These are phyloP conservation scores for Sugiyamaella pinicola DNA, from an alignment of 1,139 yeast species.

Conservation along the genomic window DNA sequence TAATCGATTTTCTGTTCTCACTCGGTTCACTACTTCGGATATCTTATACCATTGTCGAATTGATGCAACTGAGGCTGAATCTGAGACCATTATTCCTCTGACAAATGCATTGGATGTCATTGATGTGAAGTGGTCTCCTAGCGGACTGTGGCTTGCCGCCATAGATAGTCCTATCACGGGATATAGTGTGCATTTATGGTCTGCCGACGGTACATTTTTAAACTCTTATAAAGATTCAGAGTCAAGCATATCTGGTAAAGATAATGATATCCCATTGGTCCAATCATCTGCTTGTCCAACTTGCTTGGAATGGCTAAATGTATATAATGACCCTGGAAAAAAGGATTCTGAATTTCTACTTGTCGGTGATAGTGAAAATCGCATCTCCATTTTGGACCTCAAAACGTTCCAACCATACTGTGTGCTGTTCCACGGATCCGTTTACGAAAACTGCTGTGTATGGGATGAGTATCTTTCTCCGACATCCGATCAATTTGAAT, in stretches of 20 bases:
- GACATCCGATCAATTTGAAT: constrained; percentile 12
- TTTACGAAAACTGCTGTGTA: constrained; percentile 28
- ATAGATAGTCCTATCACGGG: constrained; percentile 35
- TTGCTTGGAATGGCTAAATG: constrained; percentile 25
- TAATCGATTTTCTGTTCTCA: constrained; percentile 24
- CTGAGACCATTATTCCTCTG: constrained; percentile 19
- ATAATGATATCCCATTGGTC: constrained; percentile 20
- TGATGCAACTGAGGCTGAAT: constrained; percentile 9
- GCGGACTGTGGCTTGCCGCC: constrained; percentile 34
- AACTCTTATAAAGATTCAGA: constrained; percentile 28
- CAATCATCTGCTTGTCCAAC: constrained; percentile 21
- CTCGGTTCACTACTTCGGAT: constrained; percentile 28
- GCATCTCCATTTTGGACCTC: constrained; percentile 27
- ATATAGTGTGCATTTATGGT: constrained; percentile 32
- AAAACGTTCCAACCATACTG: constrained; percentile 27
- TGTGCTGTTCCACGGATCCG: constrained; percentile 30
- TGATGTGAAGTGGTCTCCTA: constrained; percentile 31
- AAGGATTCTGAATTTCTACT: constrained; percentile 27
- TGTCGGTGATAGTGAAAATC: constrained; percentile 32
- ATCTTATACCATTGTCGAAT: constrained; percentile 21
- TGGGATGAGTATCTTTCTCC: constrained; percentile 31
- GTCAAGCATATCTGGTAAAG: constrained; percentile 1
- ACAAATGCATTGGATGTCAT: constrained; percentile 30
- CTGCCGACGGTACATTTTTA: constrained; percentile 28
- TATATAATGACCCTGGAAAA: constrained; percentile 16